Evolutionary conservation across 169 alveolate species (phyloP), one percentile per base, ranked within the genome.

Genomic region (Cyclospora cayetanensis): DNA sequence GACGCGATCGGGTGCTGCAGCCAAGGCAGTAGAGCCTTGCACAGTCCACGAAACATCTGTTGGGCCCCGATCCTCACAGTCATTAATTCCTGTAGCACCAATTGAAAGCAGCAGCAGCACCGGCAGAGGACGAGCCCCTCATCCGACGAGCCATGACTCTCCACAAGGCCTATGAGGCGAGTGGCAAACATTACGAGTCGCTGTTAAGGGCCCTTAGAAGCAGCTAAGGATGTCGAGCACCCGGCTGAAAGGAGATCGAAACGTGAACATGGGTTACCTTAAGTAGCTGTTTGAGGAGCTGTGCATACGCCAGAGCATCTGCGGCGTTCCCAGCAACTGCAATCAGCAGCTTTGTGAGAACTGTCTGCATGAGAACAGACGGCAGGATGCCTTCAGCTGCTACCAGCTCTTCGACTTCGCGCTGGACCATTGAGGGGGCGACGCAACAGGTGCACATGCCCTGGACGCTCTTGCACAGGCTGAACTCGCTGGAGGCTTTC

Each of bases 271-370:
- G n/a, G 20, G 20, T 76, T 29, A 76, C 86, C 86, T 76, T 76
- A 42, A 76, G 66, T 42, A 76, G 25, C 15, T 76, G 86, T 42
- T 76, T 76, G 29, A 76, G 86, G 25, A 76, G 65, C 20, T 76
- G 34, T 65, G 86, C 86, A 53, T 76, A 76, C 65, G 43, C 43
- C 39, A 65, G 66, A 76, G 86, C 43, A 65, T 76, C 86, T 15
- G 42, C 42, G 46, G 39, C 86, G 29, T 76, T 53, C 43, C 43
- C 46, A 29, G 39, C 66, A 27, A 65, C 86, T 76, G 86, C 65
- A 12, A 60, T 76, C 86, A 76, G 86, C 42, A 76, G 65, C 29
- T 65, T 50, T n/a, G 43, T 39, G 29, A 76, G 29, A 60, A 65
- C 43, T n/a, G 86, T 27, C 66, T 76, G 66, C 27, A 76, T 39